Conservation (phyloP, 305 asterid genomes). For the Euphrasia arctica region DNA sequence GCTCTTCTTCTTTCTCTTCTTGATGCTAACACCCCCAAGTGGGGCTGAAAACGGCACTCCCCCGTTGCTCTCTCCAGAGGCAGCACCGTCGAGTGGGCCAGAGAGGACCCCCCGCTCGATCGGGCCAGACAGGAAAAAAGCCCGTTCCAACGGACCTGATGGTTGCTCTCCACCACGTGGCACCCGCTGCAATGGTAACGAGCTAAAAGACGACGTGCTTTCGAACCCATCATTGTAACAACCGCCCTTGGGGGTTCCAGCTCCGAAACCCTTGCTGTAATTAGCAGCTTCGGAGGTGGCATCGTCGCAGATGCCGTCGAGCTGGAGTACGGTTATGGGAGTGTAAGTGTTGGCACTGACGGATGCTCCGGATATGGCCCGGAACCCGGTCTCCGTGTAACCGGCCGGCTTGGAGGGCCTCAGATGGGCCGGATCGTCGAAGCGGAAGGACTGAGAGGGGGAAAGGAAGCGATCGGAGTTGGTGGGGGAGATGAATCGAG, state of each 20-base stretch:
- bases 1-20: conserved; percentile 75
- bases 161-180: conserved; percentile 76
- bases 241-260: conserved; percentile 47
- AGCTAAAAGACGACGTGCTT: conserved; percentile 85
- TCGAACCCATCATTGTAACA: conserved; percentile 55
- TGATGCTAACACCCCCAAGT: conserved; percentile 61
- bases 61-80: conserved; percentile 37
- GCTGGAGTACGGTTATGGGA: conserved; percentile 74
- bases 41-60: conserved; percentile 94
- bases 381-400: conserved; percentile 66
- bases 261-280: conserved; percentile 43
- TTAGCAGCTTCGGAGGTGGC: conserved; percentile 37
- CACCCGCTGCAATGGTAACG: conserved; percentile 86
- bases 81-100: conserved; percentile 64
- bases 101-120: conserved; percentile 92
- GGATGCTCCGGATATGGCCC: conserved; percentile 93
- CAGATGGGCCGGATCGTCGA: conserved; percentile 58
- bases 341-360: conserved; percentile 87
- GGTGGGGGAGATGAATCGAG: conserved; percentile 84
- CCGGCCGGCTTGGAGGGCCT: conserved; percentile 46
- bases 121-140: conserved; percentile 98
- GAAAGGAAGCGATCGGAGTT: conserved; percentile 90
- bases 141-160: conserved; percentile 75
- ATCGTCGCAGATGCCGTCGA: conserved; percentile 52
- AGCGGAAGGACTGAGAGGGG: conserved; percentile 90